A percentile compares a stretch with the other conserved stretches of the same genome.
phyloP scores from a whole-genome alignment of 2,329 filamentous ascomycete genomes.

The Myriosclerotinia scirpicola region DNA sequence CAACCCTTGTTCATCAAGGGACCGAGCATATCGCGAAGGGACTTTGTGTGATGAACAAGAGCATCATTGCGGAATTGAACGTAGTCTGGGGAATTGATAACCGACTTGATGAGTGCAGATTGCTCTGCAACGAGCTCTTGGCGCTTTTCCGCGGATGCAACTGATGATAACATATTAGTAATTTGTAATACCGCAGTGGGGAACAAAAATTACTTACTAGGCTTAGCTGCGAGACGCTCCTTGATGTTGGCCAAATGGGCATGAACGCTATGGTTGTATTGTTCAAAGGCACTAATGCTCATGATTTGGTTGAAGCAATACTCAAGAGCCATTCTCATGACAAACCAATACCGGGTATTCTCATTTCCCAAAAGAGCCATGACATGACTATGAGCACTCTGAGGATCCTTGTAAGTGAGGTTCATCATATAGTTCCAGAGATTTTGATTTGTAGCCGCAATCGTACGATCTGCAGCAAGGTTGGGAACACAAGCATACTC shows the following conservation, averaged over 20 bases:
- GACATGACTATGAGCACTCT: conserved; percentile 41
- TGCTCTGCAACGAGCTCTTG: conserved; percentile 44
- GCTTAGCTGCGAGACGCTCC: conserved; percentile 23
- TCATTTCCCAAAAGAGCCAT: conserved; percentile 41
- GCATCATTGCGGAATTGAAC: conserved; percentile 31
- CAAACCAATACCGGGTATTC: conserved; percentile 41
- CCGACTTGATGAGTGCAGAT: conserved; percentile 42
- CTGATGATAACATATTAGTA: conserved; percentile 25
- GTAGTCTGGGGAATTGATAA: conserved; percentile 43
- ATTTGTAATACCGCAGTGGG: conserved; percentile 19
- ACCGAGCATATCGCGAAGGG: conserved; percentile 47
- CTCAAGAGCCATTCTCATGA: conserved; percentile 44
- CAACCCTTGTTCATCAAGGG: conserved; percentile 45
- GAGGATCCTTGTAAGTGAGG: conserved; percentile 36
- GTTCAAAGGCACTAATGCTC: conserved; percentile 41
- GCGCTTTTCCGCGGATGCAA: conserved; percentile 33
- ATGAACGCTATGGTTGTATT: conserved; percentile 37
- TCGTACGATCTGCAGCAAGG: conserved; percentile 27
- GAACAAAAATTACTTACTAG: conserved; percentile 36
- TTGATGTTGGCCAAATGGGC: conserved; percentile 32
- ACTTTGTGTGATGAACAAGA: conserved; percentile 33
- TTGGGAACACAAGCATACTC: conserved; percentile 6
- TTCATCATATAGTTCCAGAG: conserved; percentile 45
- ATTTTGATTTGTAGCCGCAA: conserved; percentile 31
- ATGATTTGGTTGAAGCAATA: conserved; percentile 44